Evolutionary conservation across 805 yeast species (phyloP).

Genomic region (Saccharomycopsis babjevae): DNA sequence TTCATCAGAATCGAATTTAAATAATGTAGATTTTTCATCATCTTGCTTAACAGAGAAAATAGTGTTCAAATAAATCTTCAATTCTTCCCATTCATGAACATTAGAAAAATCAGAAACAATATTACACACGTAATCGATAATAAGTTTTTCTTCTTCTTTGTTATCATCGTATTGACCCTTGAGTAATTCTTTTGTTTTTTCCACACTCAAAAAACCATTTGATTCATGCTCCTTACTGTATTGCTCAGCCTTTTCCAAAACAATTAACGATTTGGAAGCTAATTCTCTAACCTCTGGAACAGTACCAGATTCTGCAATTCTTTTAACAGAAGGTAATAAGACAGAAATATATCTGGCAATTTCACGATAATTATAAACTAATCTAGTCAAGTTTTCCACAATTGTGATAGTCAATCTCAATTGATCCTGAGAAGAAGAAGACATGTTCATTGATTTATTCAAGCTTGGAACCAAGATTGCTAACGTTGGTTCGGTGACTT

Average conservation of each 20-base stretch:
- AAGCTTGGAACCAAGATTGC: slow-evolving; percentile 86
- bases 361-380: slow-evolving; percentile 88
- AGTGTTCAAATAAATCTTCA: slow-evolving; percentile 38
- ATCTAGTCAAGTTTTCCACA: slow-evolving; percentile 88
- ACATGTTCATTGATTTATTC: slow-evolving; percentile 76
- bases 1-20: slow-evolving; percentile 24
- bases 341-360: slow-evolving; percentile 80
- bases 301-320: slow-evolving; percentile 82
- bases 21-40: slow-evolving; percentile 13
- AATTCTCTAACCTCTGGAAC: slow-evolving; percentile 93
- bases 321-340: slow-evolving; percentile 83
- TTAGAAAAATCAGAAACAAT: slow-evolving; percentile 54
- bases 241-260: slow-evolving; percentile 68
- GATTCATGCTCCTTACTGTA: slow-evolving; percentile 47
- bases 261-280: slow-evolving; percentile 77
- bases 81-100: slow-evolving; percentile 65
- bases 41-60: slow-evolving; percentile 28
- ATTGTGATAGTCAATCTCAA: slow-evolving; percentile 94
- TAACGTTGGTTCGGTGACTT: slow-evolving; percentile 93
- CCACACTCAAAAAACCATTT: slow-evolving; percentile 59
- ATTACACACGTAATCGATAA: slow-evolving; percentile 40
- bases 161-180: slow-evolving; percentile 20
- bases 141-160: slow-evolving; percentile 25
- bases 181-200: slow-evolving; percentile 41
- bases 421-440: slow-evolving; percentile 90